These are phyloP conservation scores for Heimioporus sp. DNA, from an alignment of 768 basidiomycete species.

Conservation along the genomic window DNA sequence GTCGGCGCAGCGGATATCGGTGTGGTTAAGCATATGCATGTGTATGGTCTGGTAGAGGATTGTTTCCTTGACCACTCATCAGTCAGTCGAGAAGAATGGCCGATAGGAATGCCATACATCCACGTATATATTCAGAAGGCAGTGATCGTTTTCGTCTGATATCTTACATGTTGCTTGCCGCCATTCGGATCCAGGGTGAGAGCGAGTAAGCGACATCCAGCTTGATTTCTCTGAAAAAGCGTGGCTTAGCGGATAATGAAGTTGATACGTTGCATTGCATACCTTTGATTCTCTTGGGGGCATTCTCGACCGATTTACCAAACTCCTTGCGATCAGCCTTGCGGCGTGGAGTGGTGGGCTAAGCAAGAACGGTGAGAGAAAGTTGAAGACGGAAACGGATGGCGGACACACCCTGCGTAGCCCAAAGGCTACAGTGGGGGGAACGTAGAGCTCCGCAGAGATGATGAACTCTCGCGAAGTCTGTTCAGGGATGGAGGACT, in stretches of 20 bases:
- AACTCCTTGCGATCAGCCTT: slow-evolving; percentile 52
- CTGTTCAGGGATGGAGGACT: slow-evolving; percentile 4
- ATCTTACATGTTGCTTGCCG: slow-evolving; percentile 70
- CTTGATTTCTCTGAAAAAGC: slow-evolving; percentile 59
- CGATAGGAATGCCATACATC: slow-evolving; percentile 48
- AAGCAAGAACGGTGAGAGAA: slow-evolving; percentile 13
- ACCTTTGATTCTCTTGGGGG: slow-evolving; percentile 61
- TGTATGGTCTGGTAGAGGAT: slow-evolving; percentile 72
- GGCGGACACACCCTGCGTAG: slow-evolving; percentile 54
- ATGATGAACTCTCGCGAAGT: slow-evolving; percentile 52
- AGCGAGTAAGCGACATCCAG: slow-evolving; percentile 62
- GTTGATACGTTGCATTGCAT: slow-evolving; percentile 5
- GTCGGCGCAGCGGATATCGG: slow-evolving; percentile 78
- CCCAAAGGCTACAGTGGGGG: slow-evolving; percentile 45
- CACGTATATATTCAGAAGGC: slow-evolving; percentile 69
- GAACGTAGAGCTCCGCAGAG: slow-evolving; percentile 61
- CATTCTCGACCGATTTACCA: slow-evolving; percentile 41
- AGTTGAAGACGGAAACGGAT: not conserved
- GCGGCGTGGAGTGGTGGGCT: slow-evolving; percentile 50
- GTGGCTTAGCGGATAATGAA: not conserved
- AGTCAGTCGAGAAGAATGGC: slow-evolving; percentile 2
- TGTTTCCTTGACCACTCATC: slow-evolving; percentile 49
- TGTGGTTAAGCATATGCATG: slow-evolving; percentile 70
- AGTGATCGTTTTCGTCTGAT: slow-evolving; percentile 63
- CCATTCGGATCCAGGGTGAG: slow-evolving; percentile 58